Base-by-base conservation (phyloP, 352 stramenopile genomes). In the Discostella stelligera region DNA sequence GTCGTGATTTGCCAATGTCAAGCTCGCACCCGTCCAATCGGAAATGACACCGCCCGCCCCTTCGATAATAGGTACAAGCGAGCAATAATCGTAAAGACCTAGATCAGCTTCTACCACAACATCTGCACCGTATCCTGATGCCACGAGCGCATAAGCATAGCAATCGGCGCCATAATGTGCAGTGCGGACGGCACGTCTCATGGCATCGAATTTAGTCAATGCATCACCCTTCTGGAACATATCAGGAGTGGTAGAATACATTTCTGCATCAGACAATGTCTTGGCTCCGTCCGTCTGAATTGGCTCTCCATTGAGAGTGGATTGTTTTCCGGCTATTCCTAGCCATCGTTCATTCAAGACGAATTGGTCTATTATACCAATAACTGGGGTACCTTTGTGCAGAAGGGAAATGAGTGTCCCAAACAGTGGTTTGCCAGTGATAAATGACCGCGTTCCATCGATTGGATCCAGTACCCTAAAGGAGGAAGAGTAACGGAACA, bases 321-420 rank as follows among this genome's bases (percentile, higher is more conserved):
- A 71, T 27, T 20, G 9, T 30, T 62, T 21, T 25, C 63, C 70
- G 48, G 53, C 65, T 41, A 71, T 46, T 18, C 81, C 77, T 25
- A 84, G 5, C 74, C 81, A 85, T 14, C 77, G 58, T 54, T 85
- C 81, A 41, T 80, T 50, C n/a, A 86, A 44, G 14, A 86, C 74
- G 27, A 67, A 83, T 54, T 86, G 78, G 59, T 88, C 81, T 49
- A 88, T 83, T 14, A 88, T 63, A 2, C 81, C 81, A 54, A 88
- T 79, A 9, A 87, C 77, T 13, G 81, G 81, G n/a, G 62, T 71
- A 7, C 77, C 77, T 54, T 68, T 69, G 52, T 87, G 66, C 1
- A 86, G 52, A 14, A 76, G 66, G 16, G 81, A 77, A 39, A 88
- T 82, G 6, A 88, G 69, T 23, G 81, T 88, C 0, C 81, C 81